phyloP scores from a whole-genome alignment of 83 land plant genomes.

The Larix sibirica region DNA sequence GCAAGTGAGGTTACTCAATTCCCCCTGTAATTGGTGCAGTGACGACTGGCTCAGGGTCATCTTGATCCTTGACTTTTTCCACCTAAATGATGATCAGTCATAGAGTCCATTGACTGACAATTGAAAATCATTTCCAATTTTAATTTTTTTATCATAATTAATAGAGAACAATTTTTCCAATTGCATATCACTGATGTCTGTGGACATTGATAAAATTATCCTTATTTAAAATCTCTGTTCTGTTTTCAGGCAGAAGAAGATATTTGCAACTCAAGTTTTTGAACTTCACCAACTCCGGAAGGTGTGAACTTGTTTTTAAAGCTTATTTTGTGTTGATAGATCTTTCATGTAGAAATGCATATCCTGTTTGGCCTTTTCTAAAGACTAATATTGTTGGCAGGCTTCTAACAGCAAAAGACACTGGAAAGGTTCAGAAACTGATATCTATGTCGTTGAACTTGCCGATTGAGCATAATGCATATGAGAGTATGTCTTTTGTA shows the following conservation, averaged over 20 bases:
- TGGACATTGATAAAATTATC: neutral
- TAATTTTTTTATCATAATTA: neutral
- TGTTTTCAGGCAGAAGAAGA: slow-evolving; percentile 10
- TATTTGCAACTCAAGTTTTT: slow-evolving; percentile 12
- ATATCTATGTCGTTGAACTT: neutral
- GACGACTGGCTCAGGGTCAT: no score
- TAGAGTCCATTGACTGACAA: no score
- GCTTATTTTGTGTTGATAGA: neutral
- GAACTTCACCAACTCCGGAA: slow-evolving; percentile 11
- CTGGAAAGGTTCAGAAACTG: neutral
- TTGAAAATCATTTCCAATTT: neutral
- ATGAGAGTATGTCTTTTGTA: neutral
- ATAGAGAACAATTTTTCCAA: no score
- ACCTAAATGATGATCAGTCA: no score
- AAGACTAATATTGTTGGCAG: no score
- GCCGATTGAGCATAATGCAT: neutral
- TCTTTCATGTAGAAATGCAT: neutral
- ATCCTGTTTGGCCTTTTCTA: neutral
- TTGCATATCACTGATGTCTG: no score
- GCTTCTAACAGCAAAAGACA: neutral
- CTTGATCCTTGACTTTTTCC: no score
- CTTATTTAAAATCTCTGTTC: neutral
- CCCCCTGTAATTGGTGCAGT: no score
- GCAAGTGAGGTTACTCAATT: no score
- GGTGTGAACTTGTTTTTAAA: neutral